Evolutionary conservation across 257 asterid genomes (phyloP).

Genomic region (Thymus quinquecostatus): DNA sequence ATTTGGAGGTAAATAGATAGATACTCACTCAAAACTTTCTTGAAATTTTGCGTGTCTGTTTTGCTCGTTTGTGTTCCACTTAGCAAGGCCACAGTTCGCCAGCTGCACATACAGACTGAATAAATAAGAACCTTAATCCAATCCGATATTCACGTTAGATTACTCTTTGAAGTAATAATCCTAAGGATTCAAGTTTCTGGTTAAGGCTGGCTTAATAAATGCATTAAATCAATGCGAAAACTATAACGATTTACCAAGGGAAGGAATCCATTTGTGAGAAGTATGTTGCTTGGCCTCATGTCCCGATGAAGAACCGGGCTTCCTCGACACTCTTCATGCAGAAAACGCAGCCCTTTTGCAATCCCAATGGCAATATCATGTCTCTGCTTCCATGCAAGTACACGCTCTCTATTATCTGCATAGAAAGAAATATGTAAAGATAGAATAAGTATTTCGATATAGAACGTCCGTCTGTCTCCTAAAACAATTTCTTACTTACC

Average conservation of each 20-base stretch:
- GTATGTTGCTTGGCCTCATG: constrained; percentile 65
- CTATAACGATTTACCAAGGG: constrained; percentile 56
- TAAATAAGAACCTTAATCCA: background rate
- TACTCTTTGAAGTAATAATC: too few species aligned
- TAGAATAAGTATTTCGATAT: background rate
- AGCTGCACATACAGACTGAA: constrained; percentile 44
- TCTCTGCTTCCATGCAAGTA: constrained; percentile 69
- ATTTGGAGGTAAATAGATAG: background rate
- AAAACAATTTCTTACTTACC: constrained; percentile 41
- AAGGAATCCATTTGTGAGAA: constrained; percentile 58
- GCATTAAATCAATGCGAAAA: background rate
- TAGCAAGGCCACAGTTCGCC: constrained; percentile 67
- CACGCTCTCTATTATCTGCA: constrained; percentile 43
- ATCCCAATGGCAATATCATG: constrained; percentile 70
- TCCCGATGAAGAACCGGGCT: constrained; percentile 68
- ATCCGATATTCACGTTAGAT: too few species aligned
- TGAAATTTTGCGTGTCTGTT: constrained; percentile 37
- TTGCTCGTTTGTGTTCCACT: constrained; percentile 49
- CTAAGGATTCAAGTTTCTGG: too few species aligned
- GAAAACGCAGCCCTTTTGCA: constrained; percentile 73
- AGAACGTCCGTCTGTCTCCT: background rate
- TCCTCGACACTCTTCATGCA: constrained; percentile 78
- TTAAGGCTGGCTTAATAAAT: background rate
- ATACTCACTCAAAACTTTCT: constrained; percentile 54
- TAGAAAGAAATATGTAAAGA: constrained; percentile 9